Conservation (phyloP, 2,329 filamentous ascomycete species). For the Alternaria incomplexa region DNA sequence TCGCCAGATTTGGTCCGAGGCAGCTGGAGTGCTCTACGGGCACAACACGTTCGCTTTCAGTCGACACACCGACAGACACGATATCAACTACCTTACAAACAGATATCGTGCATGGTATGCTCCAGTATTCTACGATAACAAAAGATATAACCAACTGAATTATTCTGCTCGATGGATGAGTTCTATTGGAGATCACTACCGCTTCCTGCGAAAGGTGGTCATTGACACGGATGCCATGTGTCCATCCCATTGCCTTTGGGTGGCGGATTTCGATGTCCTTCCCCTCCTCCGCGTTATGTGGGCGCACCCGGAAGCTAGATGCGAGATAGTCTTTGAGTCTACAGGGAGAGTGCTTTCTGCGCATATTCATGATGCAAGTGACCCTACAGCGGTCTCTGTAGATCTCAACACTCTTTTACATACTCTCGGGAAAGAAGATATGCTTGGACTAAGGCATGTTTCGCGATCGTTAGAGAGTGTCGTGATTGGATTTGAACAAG, state of each 20-base stretch:
- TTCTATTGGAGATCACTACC: neutral
- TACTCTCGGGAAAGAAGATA: neutral
- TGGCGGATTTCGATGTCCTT: neutral
- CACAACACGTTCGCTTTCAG: neutral
- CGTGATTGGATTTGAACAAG: neutral
- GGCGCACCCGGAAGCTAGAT: neutral
- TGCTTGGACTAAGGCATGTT: neutral
- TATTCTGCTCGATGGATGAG: neutral
- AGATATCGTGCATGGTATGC: neutral
- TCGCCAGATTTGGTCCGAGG: neutral
- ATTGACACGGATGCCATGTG: neutral
- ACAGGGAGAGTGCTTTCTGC: neutral
- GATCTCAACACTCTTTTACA: neutral
- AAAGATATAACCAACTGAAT: neutral
- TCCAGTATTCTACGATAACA: fast-evolving
- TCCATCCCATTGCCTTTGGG: neutral
- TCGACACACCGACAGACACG: neutral
- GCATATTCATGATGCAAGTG: neutral
- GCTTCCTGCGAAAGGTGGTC: neutral
- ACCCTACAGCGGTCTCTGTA: neutral
- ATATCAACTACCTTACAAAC: neutral
- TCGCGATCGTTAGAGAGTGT: neutral
- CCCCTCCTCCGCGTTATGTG: neutral
- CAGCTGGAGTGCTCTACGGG: neutral
- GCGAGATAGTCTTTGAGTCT: neutral